Conservation (phyloP, 305 asterid genomes). For the Fraxinus sp. region DNA sequence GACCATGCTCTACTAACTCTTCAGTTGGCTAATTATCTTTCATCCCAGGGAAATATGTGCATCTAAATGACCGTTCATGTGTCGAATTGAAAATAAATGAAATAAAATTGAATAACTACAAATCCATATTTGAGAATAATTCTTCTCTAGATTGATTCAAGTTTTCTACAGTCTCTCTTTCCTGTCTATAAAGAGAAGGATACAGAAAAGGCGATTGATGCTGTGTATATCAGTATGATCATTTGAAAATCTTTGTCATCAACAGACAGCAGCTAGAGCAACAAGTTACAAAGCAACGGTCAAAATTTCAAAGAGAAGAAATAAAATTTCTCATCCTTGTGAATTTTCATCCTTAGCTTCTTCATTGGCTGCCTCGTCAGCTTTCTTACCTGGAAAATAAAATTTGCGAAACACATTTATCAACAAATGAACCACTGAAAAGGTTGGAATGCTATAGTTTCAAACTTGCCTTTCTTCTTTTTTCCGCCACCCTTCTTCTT, state of each 20-base stretch:
- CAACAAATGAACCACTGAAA: not conserved
- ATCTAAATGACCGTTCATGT: not conserved
- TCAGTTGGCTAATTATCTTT: not conserved
- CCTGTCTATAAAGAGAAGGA: not conserved
- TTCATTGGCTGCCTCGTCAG: not conserved
- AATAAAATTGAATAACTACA: not conserved
- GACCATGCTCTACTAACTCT: not conserved
- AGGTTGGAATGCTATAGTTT: not conserved
- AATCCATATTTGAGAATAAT: not conserved
- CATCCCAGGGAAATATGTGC: not conserved
- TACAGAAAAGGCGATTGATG: not conserved
- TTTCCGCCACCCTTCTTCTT: constrained; percentile 7
- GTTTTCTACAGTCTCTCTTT: not conserved
- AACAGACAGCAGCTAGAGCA: not conserved
- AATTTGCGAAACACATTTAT: not conserved
- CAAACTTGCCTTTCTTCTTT: constrained; percentile 1
- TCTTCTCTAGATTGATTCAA: not conserved
- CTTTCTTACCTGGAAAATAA: not conserved
- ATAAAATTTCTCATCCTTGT: not conserved
- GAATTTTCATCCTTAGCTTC: constrained; percentile 2
- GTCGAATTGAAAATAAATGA: not conserved
- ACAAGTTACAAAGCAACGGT: not conserved
- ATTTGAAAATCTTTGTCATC: not conserved
- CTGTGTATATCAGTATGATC: not conserved
- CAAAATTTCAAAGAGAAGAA: not conserved